Conservation (phyloP, 257 asterid species). For the Ocimum tenuiflorum region DNA sequence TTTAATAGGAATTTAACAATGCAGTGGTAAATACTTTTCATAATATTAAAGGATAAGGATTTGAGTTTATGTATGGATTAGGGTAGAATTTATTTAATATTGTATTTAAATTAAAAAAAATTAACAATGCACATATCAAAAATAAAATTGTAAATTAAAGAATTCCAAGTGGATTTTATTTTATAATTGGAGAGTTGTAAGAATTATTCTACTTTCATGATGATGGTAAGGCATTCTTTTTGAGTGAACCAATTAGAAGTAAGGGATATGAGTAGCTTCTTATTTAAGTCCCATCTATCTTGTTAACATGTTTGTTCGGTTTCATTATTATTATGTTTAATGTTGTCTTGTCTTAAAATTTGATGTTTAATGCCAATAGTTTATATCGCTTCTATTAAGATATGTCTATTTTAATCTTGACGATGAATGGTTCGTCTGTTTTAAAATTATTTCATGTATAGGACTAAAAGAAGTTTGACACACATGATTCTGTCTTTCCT, state of each 20-base stretch:
- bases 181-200: neutral
- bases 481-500: no score
- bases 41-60: no score
- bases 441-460: no score
- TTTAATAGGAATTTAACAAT: no score
- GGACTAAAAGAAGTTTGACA: no score
- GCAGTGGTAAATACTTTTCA: no score
- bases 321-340: conserved; percentile 14
- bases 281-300: conserved; percentile 22
- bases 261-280: conserved; percentile 21
- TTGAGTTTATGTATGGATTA: no score
- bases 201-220: conserved; percentile 16
- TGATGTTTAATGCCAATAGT: neutral
- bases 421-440: no score
- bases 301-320: conserved; percentile 13
- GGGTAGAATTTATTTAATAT: no score
- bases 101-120: no score
- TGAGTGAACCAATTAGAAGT: conserved; percentile 13
- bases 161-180: neutral
- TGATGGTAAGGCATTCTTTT: conserved; percentile 17
- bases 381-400: neutral
- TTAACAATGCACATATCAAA: no score
- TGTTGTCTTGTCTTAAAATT: conserved; percentile 18
- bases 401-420: neutral
- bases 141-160: neutral